A percentile compares a stretch with the other conserved stretches of the same genome.
Evolutionary conservation across 1,284 basidiomycete genomes (phyloP).

Genomic region (Cystobasidium pallidum): DNA sequence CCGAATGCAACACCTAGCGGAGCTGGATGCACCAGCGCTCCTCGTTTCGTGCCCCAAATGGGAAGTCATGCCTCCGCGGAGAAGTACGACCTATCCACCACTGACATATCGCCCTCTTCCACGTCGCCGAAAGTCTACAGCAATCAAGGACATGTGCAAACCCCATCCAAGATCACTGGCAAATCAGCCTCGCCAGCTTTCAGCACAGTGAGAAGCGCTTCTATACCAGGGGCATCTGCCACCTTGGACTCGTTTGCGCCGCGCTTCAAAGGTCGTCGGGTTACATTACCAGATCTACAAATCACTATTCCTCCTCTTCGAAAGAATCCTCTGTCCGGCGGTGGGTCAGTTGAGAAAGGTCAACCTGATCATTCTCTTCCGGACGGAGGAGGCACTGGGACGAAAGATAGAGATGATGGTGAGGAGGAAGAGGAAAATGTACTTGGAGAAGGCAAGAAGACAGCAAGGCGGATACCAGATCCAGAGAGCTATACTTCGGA

Average conservation of each 20-base stretch:
- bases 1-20: too few relatives aligned
- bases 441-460: constrained; percentile 11
- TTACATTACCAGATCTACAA: constrained; percentile 31
- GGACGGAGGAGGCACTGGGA: background rate
- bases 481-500: background rate
- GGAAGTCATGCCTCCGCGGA: background rate
- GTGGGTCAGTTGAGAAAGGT: background rate
- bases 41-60: background rate
- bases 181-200: background rate
- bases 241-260: background rate
- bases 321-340: background rate
- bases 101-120: too few relatives aligned
- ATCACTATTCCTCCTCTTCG: constrained; percentile 33
- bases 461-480: constrained; percentile 10
- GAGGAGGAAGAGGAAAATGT: constrained; percentile 11
- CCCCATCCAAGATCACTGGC: background rate
- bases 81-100: background rate
- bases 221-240: background rate
- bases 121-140: too few relatives aligned
- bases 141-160: background rate
- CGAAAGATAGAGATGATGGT: background rate
- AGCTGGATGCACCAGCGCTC: background rate
- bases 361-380: background rate
- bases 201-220: background rate
- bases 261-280: constrained; percentile 9